Evolutionary conservation across 225 moss, liverwort and hornwort genomes (phyloP).

Genomic region (Anthoceros angustus): DNA sequence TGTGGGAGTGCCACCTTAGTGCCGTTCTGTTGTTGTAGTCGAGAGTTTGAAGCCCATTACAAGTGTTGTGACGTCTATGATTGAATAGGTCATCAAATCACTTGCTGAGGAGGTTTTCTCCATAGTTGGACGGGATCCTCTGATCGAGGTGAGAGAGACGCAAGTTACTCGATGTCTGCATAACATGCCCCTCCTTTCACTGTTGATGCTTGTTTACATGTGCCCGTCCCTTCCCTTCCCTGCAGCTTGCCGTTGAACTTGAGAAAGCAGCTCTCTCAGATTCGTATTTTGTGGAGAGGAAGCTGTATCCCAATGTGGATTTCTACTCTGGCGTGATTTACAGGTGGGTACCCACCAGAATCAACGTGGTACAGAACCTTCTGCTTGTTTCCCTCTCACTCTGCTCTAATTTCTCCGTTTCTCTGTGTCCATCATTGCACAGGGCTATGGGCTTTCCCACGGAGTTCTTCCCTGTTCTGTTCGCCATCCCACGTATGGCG

Average conservation of each 20-base stretch:
- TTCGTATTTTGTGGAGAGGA: conserved; percentile 72
- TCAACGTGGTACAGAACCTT: neutral
- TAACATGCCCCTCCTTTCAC: neutral
- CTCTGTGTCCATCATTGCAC: conserved; percentile 8
- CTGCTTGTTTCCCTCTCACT: neutral
- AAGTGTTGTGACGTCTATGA: neutral
- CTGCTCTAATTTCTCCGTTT: neutral
- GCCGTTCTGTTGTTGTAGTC: neutral
- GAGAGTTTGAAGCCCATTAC: neutral
- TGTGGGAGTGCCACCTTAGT: neutral
- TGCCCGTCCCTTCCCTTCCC: neutral
- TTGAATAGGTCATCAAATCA: conserved; percentile 53
- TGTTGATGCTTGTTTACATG: neutral
- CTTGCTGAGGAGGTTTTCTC: conserved; percentile 86
- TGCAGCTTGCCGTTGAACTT: conserved; percentile 81
- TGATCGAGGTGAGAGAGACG: conserved; percentile 55
- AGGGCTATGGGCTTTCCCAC: conserved; percentile 96
- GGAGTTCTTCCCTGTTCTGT: conserved; percentile 83
- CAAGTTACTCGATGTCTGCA: neutral
- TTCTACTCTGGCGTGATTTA: conserved; percentile 92
- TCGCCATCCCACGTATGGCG: conserved; percentile 91
- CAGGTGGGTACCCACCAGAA: conserved; percentile 18
- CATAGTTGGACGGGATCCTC: conserved; percentile 82
- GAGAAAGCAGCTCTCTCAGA: conserved; percentile 81
- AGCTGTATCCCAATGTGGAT: conserved; percentile 91